Evolutionary conservation across 1,139 yeast species (phyloP).

Genomic region (Candida neerlandica): DNA sequence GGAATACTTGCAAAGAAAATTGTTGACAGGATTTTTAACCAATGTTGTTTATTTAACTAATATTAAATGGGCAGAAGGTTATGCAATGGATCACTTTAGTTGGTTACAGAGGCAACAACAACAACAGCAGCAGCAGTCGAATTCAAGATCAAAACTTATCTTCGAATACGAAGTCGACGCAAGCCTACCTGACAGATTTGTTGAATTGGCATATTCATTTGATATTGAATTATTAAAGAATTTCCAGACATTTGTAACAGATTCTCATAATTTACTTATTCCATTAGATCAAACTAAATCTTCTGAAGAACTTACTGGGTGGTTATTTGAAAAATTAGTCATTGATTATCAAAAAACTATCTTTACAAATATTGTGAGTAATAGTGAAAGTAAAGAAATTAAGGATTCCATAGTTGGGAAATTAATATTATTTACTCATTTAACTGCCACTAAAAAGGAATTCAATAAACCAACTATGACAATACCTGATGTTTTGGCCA

Average conservation of each 20-base stretch:
- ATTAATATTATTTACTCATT: conserved; percentile 31
- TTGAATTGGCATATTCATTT: conserved; percentile 56
- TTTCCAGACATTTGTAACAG: conserved; percentile 36
- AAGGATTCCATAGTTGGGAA: conserved; percentile 35
- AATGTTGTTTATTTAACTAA: conserved; percentile 47
- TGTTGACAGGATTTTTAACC: conserved; percentile 44
- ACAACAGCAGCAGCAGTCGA: no score
- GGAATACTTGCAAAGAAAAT: conserved; percentile 50
- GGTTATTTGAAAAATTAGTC: conserved; percentile 36
- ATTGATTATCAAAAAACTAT: conserved; percentile 38
- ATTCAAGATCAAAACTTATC: conserved; percentile 15
- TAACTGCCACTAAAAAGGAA: conserved; percentile 18
- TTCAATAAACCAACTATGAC: conserved; percentile 23
- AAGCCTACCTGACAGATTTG: conserved; percentile 43
- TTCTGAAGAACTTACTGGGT: conserved; percentile 27
- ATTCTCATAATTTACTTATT: conserved; percentile 30
- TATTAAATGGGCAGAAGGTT: conserved; percentile 24
- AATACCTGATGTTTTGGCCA: conserved; percentile 36
- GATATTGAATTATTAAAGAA: conserved; percentile 58
- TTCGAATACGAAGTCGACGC: conserved; percentile 19
- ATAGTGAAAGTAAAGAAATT: conserved; percentile 28
- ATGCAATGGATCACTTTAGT: conserved; percentile 28
- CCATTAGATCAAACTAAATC: conserved; percentile 22
- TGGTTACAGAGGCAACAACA: conserved; percentile 20
- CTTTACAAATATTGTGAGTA: conserved; percentile 27